phyloP scores from a whole-genome alignment of 768 basidiomycete species.

The Jaapia argillacea region DNA sequence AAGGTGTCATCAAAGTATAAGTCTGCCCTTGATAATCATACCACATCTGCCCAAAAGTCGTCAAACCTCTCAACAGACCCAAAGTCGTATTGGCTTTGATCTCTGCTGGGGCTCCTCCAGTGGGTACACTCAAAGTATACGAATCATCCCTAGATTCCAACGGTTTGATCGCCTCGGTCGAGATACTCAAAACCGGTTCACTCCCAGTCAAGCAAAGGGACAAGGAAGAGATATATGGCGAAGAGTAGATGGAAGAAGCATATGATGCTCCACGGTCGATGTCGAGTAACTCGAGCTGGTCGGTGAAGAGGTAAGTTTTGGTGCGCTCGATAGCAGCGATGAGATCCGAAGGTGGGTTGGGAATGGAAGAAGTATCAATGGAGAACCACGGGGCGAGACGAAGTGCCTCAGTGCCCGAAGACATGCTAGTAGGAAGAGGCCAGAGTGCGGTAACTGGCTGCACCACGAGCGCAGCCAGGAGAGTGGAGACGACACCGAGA shows the following conservation, averaged over 20 bases:
- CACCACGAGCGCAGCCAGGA: constrained; percentile 9
- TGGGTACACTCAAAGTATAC: constrained; percentile 47
- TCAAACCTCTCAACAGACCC: constrained; percentile 61
- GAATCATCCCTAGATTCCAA: constrained; percentile 45
- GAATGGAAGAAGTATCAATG: constrained; percentile 32
- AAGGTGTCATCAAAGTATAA: constrained; percentile 46
- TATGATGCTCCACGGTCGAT: constrained; percentile 49
- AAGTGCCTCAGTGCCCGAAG: constrained; percentile 19
- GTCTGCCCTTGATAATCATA: constrained; percentile 37
- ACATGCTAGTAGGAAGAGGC: constrained; percentile 22
- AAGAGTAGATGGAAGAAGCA: constrained; percentile 23
- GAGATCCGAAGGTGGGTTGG: constrained; percentile 43
- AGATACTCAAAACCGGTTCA: constrained; percentile 30
- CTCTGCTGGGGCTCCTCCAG: constrained; percentile 40
- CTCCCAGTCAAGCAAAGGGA: constrained; percentile 28
- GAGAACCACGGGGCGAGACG: constrained; percentile 38
- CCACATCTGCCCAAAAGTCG: constrained; percentile 64
- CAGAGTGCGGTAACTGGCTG: constrained; percentile 21
- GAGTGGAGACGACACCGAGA: no score
- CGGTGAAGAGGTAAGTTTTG: constrained; percentile 30
- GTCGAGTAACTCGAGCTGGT: constrained; percentile 50
- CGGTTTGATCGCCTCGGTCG: constrained; percentile 39
- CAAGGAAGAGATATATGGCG: constrained; percentile 32
- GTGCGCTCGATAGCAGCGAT: constrained; percentile 45
- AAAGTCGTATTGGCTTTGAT: constrained; percentile 54